Evolutionary conservation across 148 eudicot genomes (phyloP), one percentile per base, ranked within the genome.

Genomic region (Heliosperma pusillum): DNA sequence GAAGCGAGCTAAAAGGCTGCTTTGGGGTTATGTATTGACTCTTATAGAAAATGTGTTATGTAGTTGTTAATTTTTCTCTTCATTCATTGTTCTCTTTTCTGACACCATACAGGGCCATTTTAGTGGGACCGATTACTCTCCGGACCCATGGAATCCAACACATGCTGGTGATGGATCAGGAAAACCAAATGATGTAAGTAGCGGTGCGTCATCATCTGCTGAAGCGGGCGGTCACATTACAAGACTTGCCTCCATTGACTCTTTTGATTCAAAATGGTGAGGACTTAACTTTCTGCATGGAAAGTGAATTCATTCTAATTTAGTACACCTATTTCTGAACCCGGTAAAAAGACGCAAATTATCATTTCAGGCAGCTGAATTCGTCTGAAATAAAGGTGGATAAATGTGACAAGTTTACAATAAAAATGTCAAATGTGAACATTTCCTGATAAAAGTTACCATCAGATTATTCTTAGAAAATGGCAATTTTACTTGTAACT

Each of bases 181-280:
- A 27, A 86, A 80, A 75, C 74, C 73, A 68, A 82, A 72, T 73
- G 91, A 93, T 73, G 92, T 83, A 64, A 87, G 81, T 47, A 81
- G 85, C 74, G 90, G 82, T 69, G 73, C 87, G 25, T 82, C 89
- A 13, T 87, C 96, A 53, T 83, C 90, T 61, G 87, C 85, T 66
- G 98, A 94, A 85, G 85, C 80, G 29, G 74, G 81, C 72, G 84
- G 84, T 63, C 89, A 85, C 78, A 80, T 95, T 74, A 88, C 97
- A 60, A 88, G 97, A 80, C 96, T 95, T 83, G 97, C 97, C 74
- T 95, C 99, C 66, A 95, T 95, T 53, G 99, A 95, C 76, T 95
- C 99, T 29, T 95, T 92, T 60, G 99, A 95, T 79, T 95, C 99
- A 71, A 95, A 90, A 83, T 95, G 99, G 99, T 92, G 81, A 2